Base-by-base conservation (phyloP, 1,284 basidiomycete genomes). In the Caloboletus inedulis region DNA sequence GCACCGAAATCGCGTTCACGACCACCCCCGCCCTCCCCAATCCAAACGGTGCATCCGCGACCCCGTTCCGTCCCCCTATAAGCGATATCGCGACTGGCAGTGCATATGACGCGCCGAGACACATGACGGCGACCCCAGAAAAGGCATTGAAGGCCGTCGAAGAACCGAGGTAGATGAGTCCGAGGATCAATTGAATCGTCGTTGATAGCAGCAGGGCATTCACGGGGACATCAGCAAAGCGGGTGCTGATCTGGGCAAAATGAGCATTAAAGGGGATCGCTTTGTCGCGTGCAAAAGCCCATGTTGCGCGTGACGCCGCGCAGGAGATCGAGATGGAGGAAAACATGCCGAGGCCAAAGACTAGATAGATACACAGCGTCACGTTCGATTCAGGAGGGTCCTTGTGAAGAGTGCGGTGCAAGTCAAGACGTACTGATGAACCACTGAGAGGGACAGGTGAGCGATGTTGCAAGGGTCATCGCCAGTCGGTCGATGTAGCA, bases 231-330 rank as follows among this genome's bases (percentile, higher is more conserved):
- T 77, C 77, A 2, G 57, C 35, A 40, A 69, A 52, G 45, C 47
- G 70, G 34, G 53, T 53, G 59, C 79, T 76, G 57, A 85, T 73
- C 30, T 68, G 70, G 2, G 79, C 66, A 63, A 87, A 82, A 44
- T 75, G 62, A 3, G 51, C 44, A 25, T 79, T 77, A 59, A 85
- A 79, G 2, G 84, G 85, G 19, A 89, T 75, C 8, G 84, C 86
- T 49, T 75, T 72, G 69, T 90, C 88, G 1, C 85, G 75, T 0
- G 87, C 85, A 58, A 90, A 88, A 34, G 82, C 80, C 73, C 83
- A 85, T 2, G 81, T 82, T 62, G 85, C 82, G 18, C 87, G 77
- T 1, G 84, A 86, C 12, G 82, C 78, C 3, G 82, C 83, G 44
- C 82, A 84, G 52, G 81, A 77, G 56, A 85, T 80, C 19, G 82